Conservation (phyloP, 495 filamentous ascomycete species). For the Bombardia bombarda region DNA sequence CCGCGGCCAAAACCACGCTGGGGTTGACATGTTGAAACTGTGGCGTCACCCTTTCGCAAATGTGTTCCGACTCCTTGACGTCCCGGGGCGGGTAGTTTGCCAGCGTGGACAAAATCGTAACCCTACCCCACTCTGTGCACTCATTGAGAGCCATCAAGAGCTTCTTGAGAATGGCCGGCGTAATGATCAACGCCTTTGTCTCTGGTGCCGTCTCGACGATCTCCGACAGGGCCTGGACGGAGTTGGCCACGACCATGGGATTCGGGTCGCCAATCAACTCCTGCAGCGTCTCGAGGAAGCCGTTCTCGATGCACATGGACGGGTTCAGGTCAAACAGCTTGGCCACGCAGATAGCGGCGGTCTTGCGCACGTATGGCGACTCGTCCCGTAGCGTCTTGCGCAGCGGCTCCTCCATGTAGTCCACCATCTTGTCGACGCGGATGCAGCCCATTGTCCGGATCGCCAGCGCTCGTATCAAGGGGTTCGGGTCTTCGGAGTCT, state of each 20-base stretch:
- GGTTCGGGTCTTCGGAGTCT: slow-evolving; percentile 98
- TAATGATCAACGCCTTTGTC: slow-evolving; percentile 77
- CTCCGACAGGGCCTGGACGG: slow-evolving; percentile 86
- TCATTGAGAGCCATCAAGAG: slow-evolving; percentile 95
- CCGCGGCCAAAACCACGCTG: slow-evolving; percentile 89
- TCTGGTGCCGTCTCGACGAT: slow-evolving; percentile 88
- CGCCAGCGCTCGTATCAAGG: slow-evolving; percentile 85
- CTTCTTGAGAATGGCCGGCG: slow-evolving; percentile 76
- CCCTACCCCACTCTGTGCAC: slow-evolving; percentile 98
- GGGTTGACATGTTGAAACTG: slow-evolving; percentile 99
- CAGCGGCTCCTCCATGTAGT: slow-evolving; percentile 98
- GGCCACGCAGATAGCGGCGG: slow-evolving; percentile 93
- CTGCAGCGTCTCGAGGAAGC: slow-evolving; percentile 91
- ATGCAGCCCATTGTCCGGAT: slow-evolving; percentile 99
- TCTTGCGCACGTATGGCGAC: slow-evolving; percentile 97
- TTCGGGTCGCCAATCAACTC: slow-evolving; percentile 97
- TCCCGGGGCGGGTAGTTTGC: slow-evolving; percentile 81
- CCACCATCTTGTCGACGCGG: slow-evolving; percentile 97
- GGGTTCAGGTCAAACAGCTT: slow-evolving; percentile 97
- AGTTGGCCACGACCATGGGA: slow-evolving; percentile 98
- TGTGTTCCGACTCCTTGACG: slow-evolving; percentile 94
- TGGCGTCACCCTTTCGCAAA: slow-evolving; percentile 90
- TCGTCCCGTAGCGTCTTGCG: slow-evolving; percentile 95
- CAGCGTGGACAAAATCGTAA: slow-evolving; percentile 84
- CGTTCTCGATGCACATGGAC: slow-evolving; percentile 87